Evolutionary conservation across 177 flowering plant species (phyloP).

Genomic region (Vitis hybrid): DNA sequence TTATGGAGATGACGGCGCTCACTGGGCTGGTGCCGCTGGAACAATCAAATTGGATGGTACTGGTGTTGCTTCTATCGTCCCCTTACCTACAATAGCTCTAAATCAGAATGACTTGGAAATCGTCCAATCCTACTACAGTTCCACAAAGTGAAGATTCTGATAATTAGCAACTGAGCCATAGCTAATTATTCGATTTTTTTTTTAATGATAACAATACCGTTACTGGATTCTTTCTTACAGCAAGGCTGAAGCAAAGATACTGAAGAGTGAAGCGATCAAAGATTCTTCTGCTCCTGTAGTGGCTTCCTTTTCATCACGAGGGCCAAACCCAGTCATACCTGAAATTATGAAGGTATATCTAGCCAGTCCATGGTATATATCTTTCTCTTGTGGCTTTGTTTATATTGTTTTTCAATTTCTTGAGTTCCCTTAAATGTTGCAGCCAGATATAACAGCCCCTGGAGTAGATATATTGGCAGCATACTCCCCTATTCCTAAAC

Average conservation of each 20-base stretch:
- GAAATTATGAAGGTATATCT: constrained; percentile 39
- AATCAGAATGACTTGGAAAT: background rate
- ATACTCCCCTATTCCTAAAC: constrained; percentile 4
- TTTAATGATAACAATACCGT: no score
- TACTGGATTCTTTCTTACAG: constrained; percentile 9
- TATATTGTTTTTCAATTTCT: background rate
- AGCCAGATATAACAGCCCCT: constrained; percentile 43
- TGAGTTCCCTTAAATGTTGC: background rate
- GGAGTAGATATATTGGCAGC: constrained; percentile 38
- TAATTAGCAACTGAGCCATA: background rate
- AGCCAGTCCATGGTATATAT: no score
- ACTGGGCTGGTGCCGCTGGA: constrained; percentile 31
- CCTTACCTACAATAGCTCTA: constrained; percentile 24
- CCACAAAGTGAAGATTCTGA: constrained; percentile 21
- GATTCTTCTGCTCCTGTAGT: constrained; percentile 32
- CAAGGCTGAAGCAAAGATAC: constrained; percentile 28
- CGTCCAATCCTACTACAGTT: constrained; percentile 15
- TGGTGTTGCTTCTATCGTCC: constrained; percentile 7
- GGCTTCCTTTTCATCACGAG: background rate
- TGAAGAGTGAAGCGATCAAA: constrained; percentile 20
- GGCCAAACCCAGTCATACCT: constrained; percentile 2
- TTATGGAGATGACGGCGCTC: background rate
- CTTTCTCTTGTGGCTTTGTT: no score
- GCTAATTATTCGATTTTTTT: no score
- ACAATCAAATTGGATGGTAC: constrained; percentile 10